A percentile compares a stretch with the other conserved stretches of the same genome.
Evolutionary conservation across 1,284 basidiomycete genomes (phyloP).

Genomic region (Malassezia cuniculi): DNA sequence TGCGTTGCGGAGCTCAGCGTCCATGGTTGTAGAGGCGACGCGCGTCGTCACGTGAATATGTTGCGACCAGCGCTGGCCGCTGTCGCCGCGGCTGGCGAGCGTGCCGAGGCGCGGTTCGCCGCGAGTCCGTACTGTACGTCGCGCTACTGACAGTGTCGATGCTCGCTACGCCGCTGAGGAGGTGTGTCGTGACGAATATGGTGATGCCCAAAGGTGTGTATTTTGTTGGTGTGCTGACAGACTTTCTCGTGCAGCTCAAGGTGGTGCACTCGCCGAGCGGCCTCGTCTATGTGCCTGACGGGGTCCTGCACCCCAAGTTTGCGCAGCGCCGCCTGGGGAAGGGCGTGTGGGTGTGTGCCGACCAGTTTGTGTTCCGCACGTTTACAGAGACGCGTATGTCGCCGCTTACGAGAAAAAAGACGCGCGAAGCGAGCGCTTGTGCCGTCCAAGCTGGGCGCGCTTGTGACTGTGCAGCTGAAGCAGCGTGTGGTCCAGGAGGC

Average conservation of each 20-base stretch:
- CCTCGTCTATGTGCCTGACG: constrained; percentile 10
- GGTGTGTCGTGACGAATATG: constrained; percentile 11
- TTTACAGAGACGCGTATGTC: not conserved
- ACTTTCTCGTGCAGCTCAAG: constrained; percentile 14
- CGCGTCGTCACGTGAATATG: not conserved
- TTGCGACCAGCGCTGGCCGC: not conserved
- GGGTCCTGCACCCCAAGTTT: constrained; percentile 15
- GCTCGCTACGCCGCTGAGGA: constrained; percentile 12
- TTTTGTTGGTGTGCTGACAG: not conserved
- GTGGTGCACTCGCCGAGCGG: not conserved
- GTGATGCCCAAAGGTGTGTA: constrained; percentile 12
- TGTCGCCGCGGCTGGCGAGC: not conserved
- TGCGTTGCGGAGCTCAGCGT: constrained; percentile 8
- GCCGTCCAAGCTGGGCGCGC: not conserved
- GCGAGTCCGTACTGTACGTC: constrained; percentile 1
- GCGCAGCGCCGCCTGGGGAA: constrained; percentile 4
- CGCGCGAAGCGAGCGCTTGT: too few species aligned
- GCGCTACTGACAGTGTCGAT: constrained; percentile 11
- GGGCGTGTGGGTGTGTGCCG: constrained; percentile 9
- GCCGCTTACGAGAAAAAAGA: too few species aligned
- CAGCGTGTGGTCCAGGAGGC: constrained; percentile 15
- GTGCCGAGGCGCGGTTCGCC: not conserved
- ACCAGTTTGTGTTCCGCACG: constrained; percentile 11
- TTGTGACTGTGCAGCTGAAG: constrained; percentile 13
- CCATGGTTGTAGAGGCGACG: constrained; percentile 3